A percentile compares a stretch with the other conserved stretches of the same genome.
Evolutionary conservation across 805 yeast genomes (phyloP).

Genomic region (Ascoidea rubescens): DNA sequence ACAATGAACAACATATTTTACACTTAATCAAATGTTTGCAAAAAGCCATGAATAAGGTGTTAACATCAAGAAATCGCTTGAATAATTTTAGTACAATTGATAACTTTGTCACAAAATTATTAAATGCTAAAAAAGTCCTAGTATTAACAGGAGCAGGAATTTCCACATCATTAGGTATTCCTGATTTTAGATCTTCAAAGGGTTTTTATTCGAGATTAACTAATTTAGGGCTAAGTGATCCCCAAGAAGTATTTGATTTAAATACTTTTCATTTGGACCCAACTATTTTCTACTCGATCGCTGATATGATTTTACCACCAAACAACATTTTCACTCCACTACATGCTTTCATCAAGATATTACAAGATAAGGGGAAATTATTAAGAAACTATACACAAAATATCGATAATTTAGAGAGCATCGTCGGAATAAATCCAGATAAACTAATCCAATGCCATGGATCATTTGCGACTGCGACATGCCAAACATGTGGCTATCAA

Average conservation of each 20-base stretch:
- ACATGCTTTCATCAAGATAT: constrained; percentile 61
- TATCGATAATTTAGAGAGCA: constrained; percentile 76
- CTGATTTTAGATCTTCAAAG: constrained; percentile 81
- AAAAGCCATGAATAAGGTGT: constrained; percentile 51
- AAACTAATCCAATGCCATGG: constrained; percentile 85
- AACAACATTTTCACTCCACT: constrained; percentile 54
- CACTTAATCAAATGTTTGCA: constrained; percentile 39
- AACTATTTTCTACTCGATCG: constrained; percentile 69
- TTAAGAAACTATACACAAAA: constrained; percentile 83
- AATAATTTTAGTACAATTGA: constrained; percentile 42
- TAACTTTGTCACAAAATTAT: constrained; percentile 38
- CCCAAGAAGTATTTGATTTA: constrained; percentile 80
- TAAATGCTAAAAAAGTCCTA: constrained; percentile 43
- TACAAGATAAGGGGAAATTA: constrained; percentile 66
- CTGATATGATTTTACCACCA: constrained; percentile 74
- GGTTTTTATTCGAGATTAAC: constrained; percentile 68
- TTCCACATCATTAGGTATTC: constrained; percentile 80
- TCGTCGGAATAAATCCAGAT: constrained; percentile 57
- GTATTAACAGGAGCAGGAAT: constrained; percentile 91
- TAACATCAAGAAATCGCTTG: constrained; percentile 39
- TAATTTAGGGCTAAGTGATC: constrained; percentile 63
- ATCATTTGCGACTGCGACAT: constrained; percentile 78
- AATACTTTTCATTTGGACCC: constrained; percentile 66
- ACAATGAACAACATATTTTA: constrained; percentile 30
- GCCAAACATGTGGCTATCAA: constrained; percentile 58